Conservation (phyloP, 192 early-diverging fungal genomes). For the Bifiguratus adelaidae region DNA sequence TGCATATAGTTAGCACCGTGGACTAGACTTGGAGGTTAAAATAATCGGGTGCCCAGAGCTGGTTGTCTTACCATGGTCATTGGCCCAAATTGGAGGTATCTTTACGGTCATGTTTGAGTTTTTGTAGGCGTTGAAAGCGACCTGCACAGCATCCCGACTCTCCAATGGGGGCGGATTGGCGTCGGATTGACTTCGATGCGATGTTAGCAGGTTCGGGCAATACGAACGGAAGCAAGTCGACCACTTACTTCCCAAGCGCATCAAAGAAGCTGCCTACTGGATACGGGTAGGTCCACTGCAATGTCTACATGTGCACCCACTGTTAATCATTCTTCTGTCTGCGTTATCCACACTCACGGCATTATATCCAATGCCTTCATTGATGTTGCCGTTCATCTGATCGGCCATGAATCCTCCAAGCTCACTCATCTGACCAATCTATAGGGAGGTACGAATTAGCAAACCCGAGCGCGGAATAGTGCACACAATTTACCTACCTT, state of each 20-base stretch:
- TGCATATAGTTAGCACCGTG: constrained; percentile 58
- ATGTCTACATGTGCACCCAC: neutral
- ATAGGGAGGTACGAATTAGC: neutral
- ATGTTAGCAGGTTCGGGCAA: no score
- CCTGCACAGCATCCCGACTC: constrained; percentile 36
- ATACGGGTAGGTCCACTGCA: no score
- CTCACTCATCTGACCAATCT: constrained; percentile 53
- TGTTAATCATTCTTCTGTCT: neutral
- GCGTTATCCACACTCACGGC: constrained; percentile 14
- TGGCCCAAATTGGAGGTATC: constrained; percentile 39
- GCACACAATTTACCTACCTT: constrained; percentile 19
- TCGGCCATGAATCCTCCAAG: no score
- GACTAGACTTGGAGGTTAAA: no score
- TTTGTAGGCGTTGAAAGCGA: constrained; percentile 29
- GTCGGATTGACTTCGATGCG: neutral
- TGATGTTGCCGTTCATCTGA: constrained; percentile 43
- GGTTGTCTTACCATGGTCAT: no score
- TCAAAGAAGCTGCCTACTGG: neutral
- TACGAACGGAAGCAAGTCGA: neutral
- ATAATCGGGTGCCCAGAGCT: no score
- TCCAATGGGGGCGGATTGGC: neutral
- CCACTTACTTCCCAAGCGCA: neutral
- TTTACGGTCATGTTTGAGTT: constrained; percentile 34
- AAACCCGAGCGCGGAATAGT: neutral
- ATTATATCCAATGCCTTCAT: constrained; percentile 19